These are phyloP conservation scores for Botrytis deweyae DNA, from an alignment of 2,329 filamentous ascomycete species.

Conservation along the genomic window DNA sequence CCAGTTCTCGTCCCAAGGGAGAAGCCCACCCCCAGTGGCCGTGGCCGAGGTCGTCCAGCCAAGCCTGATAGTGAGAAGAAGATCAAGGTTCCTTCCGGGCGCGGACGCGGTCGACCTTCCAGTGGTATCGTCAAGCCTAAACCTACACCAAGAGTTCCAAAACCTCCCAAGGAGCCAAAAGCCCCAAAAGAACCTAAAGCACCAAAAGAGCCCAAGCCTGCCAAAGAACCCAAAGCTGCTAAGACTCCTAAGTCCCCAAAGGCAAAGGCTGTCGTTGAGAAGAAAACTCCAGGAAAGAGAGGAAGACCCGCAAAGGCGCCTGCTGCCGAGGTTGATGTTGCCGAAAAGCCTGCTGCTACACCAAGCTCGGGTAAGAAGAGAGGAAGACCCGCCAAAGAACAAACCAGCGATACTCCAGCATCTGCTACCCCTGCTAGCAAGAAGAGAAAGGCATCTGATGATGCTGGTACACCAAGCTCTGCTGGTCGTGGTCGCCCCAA, in stretches of 20 bases:
- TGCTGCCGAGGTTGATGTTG: background rate
- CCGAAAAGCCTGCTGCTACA: background rate
- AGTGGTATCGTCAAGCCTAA: constrained; percentile 18
- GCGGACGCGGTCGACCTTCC: constrained; percentile 28
- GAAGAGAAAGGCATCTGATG: constrained; percentile 22
- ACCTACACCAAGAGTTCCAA: constrained; percentile 11
- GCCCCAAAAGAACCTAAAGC: constrained; percentile 1
- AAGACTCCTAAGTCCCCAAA: constrained; percentile 1
- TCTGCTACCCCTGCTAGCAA: constrained; percentile 16
- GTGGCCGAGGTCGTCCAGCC: constrained; percentile 30
- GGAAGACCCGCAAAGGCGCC: constrained; percentile 16
- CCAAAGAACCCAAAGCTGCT: background rate
- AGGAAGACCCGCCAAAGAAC: constrained; percentile 14
- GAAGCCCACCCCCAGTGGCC: constrained; percentile 27
- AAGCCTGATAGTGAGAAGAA: constrained; percentile 33
- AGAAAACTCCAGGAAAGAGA: constrained; percentile 14
- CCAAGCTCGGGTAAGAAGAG: constrained; percentile 16
- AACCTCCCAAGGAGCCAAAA: constrained; percentile 9
- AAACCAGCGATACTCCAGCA: background rate
- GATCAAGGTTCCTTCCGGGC: constrained; percentile 27
- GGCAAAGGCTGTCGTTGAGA: background rate
- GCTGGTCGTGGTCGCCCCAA: constrained; percentile 20
- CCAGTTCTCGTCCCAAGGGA: constrained; percentile 29
- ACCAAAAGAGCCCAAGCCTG: background rate
- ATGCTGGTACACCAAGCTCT: constrained; percentile 6